phyloP scores from a whole-genome alignment of 1,284 basidiomycete genomes.

The Cryptococcus sp. region DNA sequence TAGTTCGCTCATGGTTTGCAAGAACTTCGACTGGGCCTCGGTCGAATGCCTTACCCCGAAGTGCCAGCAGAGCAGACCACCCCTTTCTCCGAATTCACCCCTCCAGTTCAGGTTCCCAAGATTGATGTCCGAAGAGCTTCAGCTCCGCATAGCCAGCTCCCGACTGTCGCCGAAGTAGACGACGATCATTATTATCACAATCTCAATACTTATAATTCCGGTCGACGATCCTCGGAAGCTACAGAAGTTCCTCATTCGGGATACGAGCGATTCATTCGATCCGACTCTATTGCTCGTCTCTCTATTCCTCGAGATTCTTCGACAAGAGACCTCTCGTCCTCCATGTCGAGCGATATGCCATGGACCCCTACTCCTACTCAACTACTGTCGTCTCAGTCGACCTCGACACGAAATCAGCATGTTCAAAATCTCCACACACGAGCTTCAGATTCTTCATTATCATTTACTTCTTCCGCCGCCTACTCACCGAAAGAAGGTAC shows the following conservation, averaged over 20 bases:
- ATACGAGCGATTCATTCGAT: neutral
- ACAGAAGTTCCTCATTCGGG: neutral
- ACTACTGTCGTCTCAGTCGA: neutral
- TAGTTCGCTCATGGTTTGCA: neutral
- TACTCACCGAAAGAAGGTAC: neutral
- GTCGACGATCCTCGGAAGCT: neutral
- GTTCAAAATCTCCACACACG: neutral
- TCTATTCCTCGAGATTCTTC: neutral
- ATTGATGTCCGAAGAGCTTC: neutral
- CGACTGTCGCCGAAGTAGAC: neutral
- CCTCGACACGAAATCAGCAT: neutral
- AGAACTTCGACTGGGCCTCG: neutral
- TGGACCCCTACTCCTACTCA: neutral
- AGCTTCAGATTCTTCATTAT: neutral
- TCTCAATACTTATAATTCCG: neutral
- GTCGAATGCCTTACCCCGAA: neutral
- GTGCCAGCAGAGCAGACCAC: too few relatives aligned
- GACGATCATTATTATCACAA: neutral
- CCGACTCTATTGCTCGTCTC: neutral
- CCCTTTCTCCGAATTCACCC: too few relatives aligned
- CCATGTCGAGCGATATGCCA: neutral
- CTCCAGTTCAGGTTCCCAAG: neutral
- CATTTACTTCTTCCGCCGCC: neutral
- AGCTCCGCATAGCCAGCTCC: neutral
- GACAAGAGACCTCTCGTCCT: neutral